phyloP scores from a whole-genome alignment of 1,284 basidiomycete species.

The Boletus hoseneyae region DNA sequence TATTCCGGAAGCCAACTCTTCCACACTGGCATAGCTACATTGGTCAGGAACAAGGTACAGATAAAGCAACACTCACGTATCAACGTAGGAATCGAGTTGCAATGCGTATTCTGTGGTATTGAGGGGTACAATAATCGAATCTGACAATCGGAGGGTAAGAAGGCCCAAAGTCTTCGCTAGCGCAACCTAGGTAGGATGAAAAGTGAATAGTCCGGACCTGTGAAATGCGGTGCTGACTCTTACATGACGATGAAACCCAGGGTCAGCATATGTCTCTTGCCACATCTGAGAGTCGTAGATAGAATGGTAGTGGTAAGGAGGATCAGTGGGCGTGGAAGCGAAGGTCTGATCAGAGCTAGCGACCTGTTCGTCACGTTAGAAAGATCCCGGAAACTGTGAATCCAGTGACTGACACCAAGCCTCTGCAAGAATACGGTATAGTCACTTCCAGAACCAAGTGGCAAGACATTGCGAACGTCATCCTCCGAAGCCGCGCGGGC shows the following conservation, averaged over 20 bases:
- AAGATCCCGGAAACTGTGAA: slow-evolving; percentile 8
- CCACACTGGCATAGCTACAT: slow-evolving; percentile 40
- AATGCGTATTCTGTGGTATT: slow-evolving; percentile 76
- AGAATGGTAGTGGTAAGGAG: slow-evolving; percentile 81
- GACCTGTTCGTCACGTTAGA: slow-evolving; percentile 37
- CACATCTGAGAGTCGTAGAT: slow-evolving; percentile 77
- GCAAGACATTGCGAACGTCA: slow-evolving; percentile 27
- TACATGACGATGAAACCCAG: slow-evolving; percentile 72
- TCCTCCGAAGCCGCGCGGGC: slow-evolving; percentile 25
- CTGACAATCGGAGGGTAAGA: slow-evolving; percentile 57
- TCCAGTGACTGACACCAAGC: slow-evolving; percentile 39
- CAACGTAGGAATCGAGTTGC: slow-evolving; percentile 60
- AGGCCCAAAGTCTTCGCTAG: slow-evolving; percentile 63
- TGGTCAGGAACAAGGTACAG: neutral
- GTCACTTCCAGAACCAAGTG: slow-evolving; percentile 62
- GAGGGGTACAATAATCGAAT: slow-evolving; percentile 61
- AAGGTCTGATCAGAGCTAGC: slow-evolving; percentile 42
- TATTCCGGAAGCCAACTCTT: slow-evolving; percentile 36
- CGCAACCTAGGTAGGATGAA: slow-evolving; percentile 43
- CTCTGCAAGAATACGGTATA: slow-evolving; percentile 79
- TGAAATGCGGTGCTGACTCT: slow-evolving; percentile 14
- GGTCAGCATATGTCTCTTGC: slow-evolving; percentile 76
- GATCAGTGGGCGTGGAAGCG: slow-evolving; percentile 42
- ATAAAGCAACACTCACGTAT: slow-evolving; percentile 39
- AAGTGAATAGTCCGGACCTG: neutral